Evolutionary conservation across 2,329 filamentous ascomycete species (phyloP), one percentile per base, ranked within the genome.

Genomic region (Claviceps arundinis): DNA sequence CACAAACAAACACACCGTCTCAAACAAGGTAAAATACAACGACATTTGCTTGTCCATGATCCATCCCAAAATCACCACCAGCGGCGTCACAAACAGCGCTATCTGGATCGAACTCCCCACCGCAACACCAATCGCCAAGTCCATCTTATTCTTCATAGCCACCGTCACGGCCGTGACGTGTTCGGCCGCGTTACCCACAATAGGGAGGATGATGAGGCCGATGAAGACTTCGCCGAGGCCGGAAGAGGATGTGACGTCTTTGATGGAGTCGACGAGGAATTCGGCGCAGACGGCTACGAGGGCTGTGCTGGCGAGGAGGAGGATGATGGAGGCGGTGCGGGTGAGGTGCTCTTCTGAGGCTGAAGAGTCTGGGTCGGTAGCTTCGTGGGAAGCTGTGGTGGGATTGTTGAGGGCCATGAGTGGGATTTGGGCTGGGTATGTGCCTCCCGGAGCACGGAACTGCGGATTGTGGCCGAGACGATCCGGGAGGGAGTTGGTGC

Each of bases 11-110:
- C 85, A 87, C 22, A 93, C 85, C 0, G 88, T 94, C 75, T 94
- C 88, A 67, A 94, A 95, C 48, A 89, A 76, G 55, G 88, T 88
- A 67, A 94, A 94, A 71, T 91, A 89, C 37, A 94, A 75, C 30
- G 84, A 78, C 82, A 87, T 86, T n/a, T 82, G 73, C 54, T 77
- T 77, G 55, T 74, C 68, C 65, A 86, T 76, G 55, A 75, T 76
- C 84, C 84, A 87, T n/a, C 82, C 84, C 19, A 87, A 70, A 24
- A 87, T 79, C 37, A 87, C 83, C 37, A 86, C 75, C 17, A 87
- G 69, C 0, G 84, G 84, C 4, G 83, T 86, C 50, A 87, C 74
- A 61, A 87, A 84, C 7, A 87, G 71, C 14, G 83, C 79, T 63
- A 87, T 86, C 66, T 87, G 84, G 58, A 87, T 86, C 48, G 79